Evolutionary conservation across 2,329 filamentous ascomycete species (phyloP), one percentile per base, ranked within the genome.

Genomic region (Dichotomopilus funicola): DNA sequence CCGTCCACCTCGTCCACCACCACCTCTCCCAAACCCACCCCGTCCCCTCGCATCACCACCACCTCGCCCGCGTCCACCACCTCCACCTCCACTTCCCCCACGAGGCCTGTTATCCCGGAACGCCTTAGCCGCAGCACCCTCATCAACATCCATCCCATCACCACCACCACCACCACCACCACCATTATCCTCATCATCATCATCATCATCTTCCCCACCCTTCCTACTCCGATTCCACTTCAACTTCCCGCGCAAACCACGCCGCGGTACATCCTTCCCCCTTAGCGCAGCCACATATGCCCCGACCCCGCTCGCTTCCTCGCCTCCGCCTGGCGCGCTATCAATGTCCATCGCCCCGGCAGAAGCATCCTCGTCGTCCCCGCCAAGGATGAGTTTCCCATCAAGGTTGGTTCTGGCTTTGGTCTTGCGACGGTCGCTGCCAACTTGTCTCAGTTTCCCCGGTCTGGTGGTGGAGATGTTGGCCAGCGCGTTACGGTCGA

Each of bases 401-500:
- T 95, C 89, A 49, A 86, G 71, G 65, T 94, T 85, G 11, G 78
- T 78, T 75, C 83, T 88, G 52, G 85, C 85, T 70, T 86, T 88
- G 51, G 76, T 79, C 68, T 79, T 27, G 19, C 19, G 19, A 27
- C 19, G 19, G 19, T 27, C 82, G 43, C 73, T 80, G 52, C 76
- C 76, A 64, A 79, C 78, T 68, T 81, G 81, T 68, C 80, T 81
- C 62, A 80, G 71, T 68, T 83, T 86, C 54, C 80, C 72, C 3
- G 91, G 92, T 70, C 91, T 92, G 9, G 90, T 96, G 5, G 89
- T 89, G 2, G 91, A 96, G 66, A 99, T 96, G 69, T 90, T 94
- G 53, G 90, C 92, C 43, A 99, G 81, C 7, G 91, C 90, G 68
- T 86, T 87, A 59, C 89, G 88, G 66, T 94, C 92, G 12, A 99